phyloP scores from a whole-genome alignment of 345 rosid species.

The Corchorus capsularis region DNA sequence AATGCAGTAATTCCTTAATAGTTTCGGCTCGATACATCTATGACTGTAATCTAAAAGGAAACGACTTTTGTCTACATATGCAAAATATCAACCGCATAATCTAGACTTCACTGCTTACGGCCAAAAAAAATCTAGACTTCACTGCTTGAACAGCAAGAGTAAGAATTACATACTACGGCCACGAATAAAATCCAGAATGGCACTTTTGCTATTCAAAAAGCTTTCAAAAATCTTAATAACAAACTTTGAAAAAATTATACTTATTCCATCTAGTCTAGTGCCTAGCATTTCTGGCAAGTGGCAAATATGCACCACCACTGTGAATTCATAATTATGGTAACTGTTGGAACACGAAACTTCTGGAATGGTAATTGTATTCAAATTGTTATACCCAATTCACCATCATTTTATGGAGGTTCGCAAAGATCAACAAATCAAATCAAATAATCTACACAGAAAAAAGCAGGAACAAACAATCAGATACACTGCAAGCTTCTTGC shows the following conservation, averaged over 20 bases:
- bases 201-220: background rate
- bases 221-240: slow-evolving; percentile 4
- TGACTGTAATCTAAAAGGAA: slow-evolving; percentile 2
- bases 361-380: slow-evolving; percentile 8
- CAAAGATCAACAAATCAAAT: background rate
- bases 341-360: slow-evolving; percentile 6
- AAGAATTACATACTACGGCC: background rate
- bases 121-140: background rate
- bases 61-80: background rate
- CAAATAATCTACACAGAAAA: background rate
- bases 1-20: slow-evolving; percentile 12
- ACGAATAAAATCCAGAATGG: background rate
- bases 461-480: slow-evolving; percentile 5
- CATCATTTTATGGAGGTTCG: background rate
- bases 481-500: background rate
- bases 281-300: background rate
- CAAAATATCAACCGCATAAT: background rate
- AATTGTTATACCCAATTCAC: background rate
- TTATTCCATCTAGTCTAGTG: background rate
- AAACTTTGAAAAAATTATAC: background rate
- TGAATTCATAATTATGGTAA: background rate
- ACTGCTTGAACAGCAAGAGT: background rate
- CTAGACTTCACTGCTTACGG: background rate
- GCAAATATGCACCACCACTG: background rate
- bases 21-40: background rate